Evolutionary conservation across 371 early-diverging fungal genomes (phyloP).

Genomic region (Rhizomucor pusillus): DNA sequence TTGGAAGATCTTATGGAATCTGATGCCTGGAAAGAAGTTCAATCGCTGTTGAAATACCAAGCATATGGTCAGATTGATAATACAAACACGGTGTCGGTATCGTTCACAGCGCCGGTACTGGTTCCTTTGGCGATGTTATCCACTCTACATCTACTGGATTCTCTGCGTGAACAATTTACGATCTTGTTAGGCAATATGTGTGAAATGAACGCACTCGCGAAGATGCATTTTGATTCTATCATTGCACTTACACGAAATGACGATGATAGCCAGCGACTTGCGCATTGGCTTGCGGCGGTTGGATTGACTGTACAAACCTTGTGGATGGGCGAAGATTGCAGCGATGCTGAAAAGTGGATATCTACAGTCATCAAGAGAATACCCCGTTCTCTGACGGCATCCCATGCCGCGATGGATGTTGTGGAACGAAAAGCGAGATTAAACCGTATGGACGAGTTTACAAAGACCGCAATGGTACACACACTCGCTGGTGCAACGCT

Average conservation of each 20-base stretch:
- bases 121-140: slow-evolving; percentile 38
- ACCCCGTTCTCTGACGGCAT: slow-evolving; percentile 21
- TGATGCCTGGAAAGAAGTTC: slow-evolving; percentile 27
- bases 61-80: neutral
- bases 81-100: slow-evolving; percentile 14
- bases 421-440: slow-evolving; percentile 14
- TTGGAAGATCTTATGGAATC: slow-evolving; percentile 23
- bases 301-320: slow-evolving; percentile 32
- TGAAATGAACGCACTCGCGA: neutral
- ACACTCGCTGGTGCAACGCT: slow-evolving; percentile 25
- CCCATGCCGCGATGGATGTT: slow-evolving; percentile 5
- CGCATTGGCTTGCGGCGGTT: slow-evolving; percentile 35
- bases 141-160: slow-evolving; percentile 28
- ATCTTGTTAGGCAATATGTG: slow-evolving; percentile 11
- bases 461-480: slow-evolving; percentile 26
- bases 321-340: slow-evolving; percentile 24
- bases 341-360: slow-evolving; percentile 19
- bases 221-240: slow-evolving; percentile 7
- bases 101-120: slow-evolving; percentile 29
- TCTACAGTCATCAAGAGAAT: slow-evolving; percentile 20
- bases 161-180: slow-evolving; percentile 23
- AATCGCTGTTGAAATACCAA: slow-evolving; percentile 22
- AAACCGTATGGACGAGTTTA: slow-evolving; percentile 24
- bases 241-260: slow-evolving; percentile 6
- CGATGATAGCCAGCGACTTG: slow-evolving; percentile 25